Percentiles rank a stretch among this genome's conserved stretches.
phyloP scores from a whole-genome alignment of 2,329 filamentous ascomycete genomes.

The Cladobotryum mycophilum region DNA sequence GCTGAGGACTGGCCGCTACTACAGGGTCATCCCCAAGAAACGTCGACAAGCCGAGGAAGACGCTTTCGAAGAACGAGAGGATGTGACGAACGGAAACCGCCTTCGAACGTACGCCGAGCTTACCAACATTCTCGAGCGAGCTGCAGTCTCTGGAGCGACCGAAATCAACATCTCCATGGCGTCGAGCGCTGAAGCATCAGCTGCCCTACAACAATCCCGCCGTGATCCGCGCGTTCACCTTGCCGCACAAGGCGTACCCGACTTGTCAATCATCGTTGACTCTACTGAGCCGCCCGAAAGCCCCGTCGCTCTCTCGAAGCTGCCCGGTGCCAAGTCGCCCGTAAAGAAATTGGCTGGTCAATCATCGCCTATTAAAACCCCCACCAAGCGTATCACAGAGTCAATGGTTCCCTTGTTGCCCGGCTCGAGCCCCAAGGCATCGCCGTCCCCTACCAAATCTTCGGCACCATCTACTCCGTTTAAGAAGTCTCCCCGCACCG shows the following conservation, averaged over 20 bases:
- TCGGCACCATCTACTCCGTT: conserved; percentile 22
- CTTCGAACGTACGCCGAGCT: conserved; percentile 20
- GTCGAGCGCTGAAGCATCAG: conserved; percentile 20
- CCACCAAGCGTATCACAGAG: conserved; percentile 21
- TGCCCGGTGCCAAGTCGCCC: conserved; percentile 24
- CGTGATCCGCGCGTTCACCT: conserved; percentile 19
- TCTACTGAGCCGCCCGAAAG: conserved; percentile 23
- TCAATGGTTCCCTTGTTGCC: conserved; percentile 26
- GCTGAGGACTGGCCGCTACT: conserved; percentile 1
- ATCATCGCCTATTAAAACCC: conserved; percentile 22
- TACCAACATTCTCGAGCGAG: conserved; percentile 20
- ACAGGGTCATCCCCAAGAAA: conserved; percentile 22
- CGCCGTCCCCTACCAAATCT: conserved; percentile 27
- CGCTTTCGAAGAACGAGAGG: conserved; percentile 9
- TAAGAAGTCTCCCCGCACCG: conserved; percentile 7
- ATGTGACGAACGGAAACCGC: conserved; percentile 21
- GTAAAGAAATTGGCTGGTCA: conserved; percentile 22
- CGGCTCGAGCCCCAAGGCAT: conserved; percentile 15
- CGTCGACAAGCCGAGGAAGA: conserved; percentile 18
- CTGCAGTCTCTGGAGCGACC: conserved; percentile 14
- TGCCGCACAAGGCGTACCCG: conserved; percentile 18
- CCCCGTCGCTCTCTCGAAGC: conserved; percentile 17
- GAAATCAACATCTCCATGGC: conserved; percentile 22
- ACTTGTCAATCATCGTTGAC: conserved; percentile 24
- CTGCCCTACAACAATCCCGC: conserved; percentile 15